phyloP scores from a whole-genome alignment of 169 alveolate genomes.

The Neospora caninum region DNA sequence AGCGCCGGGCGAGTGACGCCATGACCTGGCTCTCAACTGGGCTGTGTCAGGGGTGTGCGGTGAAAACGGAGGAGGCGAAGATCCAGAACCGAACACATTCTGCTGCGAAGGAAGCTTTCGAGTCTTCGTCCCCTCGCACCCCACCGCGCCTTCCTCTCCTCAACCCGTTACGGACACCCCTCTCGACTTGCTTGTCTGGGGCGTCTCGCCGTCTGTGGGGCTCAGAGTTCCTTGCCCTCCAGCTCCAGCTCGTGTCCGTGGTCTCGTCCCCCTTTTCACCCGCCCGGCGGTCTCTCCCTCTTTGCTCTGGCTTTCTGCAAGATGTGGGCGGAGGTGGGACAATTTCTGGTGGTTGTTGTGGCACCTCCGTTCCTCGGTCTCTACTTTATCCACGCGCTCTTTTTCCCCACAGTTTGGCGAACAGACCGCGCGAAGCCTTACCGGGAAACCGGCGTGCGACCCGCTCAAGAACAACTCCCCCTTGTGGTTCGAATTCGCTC shows the following conservation, averaged over 20 bases:
- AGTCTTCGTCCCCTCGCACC: too few relatives aligned
- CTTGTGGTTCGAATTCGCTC: slow-evolving; percentile 1
- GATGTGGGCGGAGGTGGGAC: slow-evolving; percentile 35
- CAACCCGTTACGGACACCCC: too few relatives aligned
- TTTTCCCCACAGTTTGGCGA: slow-evolving; percentile 22
- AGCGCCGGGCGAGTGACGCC: too few relatives aligned
- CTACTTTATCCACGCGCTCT: neutral
- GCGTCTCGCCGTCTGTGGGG: too few relatives aligned
- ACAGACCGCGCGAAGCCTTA: slow-evolving; percentile 23
- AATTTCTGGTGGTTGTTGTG: neutral
- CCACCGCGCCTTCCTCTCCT: too few relatives aligned
- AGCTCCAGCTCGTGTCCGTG: neutral
- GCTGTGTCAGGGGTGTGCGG: too few relatives aligned
- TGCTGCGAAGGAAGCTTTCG: too few relatives aligned
- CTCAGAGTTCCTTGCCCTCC: too few relatives aligned
- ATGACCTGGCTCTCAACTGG: too few relatives aligned
- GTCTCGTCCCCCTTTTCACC: neutral
- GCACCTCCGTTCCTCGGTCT: neutral
- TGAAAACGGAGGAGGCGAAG: too few relatives aligned
- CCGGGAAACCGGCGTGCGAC: neutral
- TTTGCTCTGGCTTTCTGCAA: neutral
- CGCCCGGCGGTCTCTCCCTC: neutral
- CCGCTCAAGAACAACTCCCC: slow-evolving; percentile 20
- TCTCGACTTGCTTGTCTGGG: too few relatives aligned
- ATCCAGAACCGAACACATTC: too few relatives aligned